Percentiles rank a stretch among this genome's conserved stretches.
phyloP scores from a whole-genome alignment of 83 land plant species.

The Picea abies region DNA sequence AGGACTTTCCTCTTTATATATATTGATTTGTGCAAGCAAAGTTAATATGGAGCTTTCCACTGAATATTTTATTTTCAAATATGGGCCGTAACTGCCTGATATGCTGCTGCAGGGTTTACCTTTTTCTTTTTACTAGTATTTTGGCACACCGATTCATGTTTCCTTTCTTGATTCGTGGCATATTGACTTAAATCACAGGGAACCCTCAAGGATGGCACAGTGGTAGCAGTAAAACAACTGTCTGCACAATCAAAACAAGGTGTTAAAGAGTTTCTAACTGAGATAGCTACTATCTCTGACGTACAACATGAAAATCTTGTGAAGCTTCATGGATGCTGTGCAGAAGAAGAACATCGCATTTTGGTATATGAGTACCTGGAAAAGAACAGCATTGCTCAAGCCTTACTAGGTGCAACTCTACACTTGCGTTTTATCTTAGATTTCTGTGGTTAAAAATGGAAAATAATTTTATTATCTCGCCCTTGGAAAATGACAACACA shows the following conservation, averaged over 20 bases:
- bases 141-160: too few species aligned
- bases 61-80: too few species aligned
- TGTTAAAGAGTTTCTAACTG: constrained; percentile 39
- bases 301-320: constrained; percentile 57
- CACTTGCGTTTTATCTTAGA: not conserved
- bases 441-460: not conserved
- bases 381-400: constrained; percentile 47
- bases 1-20: too few species aligned
- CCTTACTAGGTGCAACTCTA: constrained; percentile 41
- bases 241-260: constrained; percentile 47
- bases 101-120: too few species aligned
- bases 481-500: not conserved
- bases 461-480: not conserved
- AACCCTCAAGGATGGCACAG: constrained; percentile 35
- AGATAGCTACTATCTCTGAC: constrained; percentile 37
- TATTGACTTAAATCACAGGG: constrained; percentile 30
- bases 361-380: constrained; percentile 57
- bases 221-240: constrained; percentile 54
- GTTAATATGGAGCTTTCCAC: too few species aligned
- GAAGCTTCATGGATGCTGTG: constrained; percentile 46
- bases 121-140: too few species aligned
- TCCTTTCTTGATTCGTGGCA: not conserved
- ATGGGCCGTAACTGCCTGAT: too few species aligned
- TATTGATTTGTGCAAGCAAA: too few species aligned
- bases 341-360: constrained; percentile 34